Evolutionary conservation across 2,329 filamentous ascomycete species (phyloP).

Genomic region (Raffaelea albimanens): DNA sequence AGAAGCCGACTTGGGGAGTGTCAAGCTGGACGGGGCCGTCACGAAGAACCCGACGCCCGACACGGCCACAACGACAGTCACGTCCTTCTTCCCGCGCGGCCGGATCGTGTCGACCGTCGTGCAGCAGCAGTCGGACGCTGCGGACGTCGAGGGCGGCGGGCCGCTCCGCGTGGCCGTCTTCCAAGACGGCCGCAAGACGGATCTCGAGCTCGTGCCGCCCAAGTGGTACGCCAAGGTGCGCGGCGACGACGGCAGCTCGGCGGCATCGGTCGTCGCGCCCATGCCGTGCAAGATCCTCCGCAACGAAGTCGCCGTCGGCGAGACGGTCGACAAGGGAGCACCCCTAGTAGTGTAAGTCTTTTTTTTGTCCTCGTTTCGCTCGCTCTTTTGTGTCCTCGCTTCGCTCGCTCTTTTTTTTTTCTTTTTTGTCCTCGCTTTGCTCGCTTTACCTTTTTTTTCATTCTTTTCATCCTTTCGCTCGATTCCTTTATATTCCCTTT

Average conservation of each 20-base stretch:
- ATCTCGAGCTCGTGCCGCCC: constrained; percentile 50
- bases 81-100: constrained; percentile 72
- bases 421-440: constrained; percentile 9
- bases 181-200: constrained; percentile 53
- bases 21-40: constrained; percentile 31
- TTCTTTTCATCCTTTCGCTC: no score
- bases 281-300: constrained; percentile 97
- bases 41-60: constrained; percentile 2
- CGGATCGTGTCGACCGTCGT: constrained; percentile 74
- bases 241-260: constrained; percentile 54
- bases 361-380: background rate
- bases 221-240: constrained; percentile 82
- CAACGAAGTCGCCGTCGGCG: constrained; percentile 77
- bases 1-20: constrained; percentile 17
- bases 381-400: background rate
- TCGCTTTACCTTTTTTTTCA: constrained; percentile 12
- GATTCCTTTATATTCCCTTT: constrained; percentile 19
- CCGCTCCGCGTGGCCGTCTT: constrained; percentile 64
- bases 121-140: constrained; percentile 28
- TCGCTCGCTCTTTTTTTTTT: constrained; percentile 17
- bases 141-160: constrained; percentile 21
- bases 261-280: constrained; percentile 78
- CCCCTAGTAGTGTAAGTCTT: constrained; percentile 69
- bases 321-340: constrained; percentile 75
- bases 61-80: constrained; percentile 32